These are phyloP conservation scores for Linum lewisii DNA, from an alignment of 345 rosid genomes.

Conservation along the genomic window DNA sequence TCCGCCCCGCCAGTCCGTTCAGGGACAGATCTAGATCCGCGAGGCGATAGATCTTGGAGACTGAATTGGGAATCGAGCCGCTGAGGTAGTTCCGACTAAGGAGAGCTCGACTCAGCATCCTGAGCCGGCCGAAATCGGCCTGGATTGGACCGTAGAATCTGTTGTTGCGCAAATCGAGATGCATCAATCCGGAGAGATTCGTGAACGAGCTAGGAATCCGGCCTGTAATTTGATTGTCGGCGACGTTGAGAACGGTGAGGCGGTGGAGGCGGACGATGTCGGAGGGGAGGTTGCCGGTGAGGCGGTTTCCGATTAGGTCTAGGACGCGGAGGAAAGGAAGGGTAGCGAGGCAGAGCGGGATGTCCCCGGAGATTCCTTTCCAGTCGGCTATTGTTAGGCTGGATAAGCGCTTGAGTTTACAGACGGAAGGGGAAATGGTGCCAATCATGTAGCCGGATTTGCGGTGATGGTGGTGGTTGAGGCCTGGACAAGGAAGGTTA, in stretches of 20 bases:
- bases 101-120: conserved; percentile 69
- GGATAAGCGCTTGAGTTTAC: conserved; percentile 54
- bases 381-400: conserved; percentile 69
- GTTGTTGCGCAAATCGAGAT: conserved; percentile 70
- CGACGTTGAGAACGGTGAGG: conserved; percentile 63
- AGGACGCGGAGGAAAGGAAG: conserved; percentile 62
- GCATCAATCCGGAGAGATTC: conserved; percentile 65
- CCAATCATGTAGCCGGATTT: conserved; percentile 74
- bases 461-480: no score
- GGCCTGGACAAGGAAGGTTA: no score
- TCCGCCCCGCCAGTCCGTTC: conserved; percentile 48
- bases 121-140: conserved; percentile 37
- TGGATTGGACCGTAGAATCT: conserved; percentile 49
- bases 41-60: conserved; percentile 59
- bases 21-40: conserved; percentile 75
- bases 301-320: conserved; percentile 63
- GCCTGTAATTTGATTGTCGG: conserved; percentile 69
- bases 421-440: conserved; percentile 46
- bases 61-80: conserved; percentile 52
- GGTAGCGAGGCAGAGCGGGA: conserved; percentile 51
- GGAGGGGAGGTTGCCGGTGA: conserved; percentile 51
- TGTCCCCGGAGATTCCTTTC: conserved; percentile 81
- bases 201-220: conserved; percentile 49
- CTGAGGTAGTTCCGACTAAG: conserved; percentile 49
- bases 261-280: conserved; percentile 52